phyloP scores from a whole-genome alignment of 1,139 yeast species.

The Geotrichum europaeum region DNA sequence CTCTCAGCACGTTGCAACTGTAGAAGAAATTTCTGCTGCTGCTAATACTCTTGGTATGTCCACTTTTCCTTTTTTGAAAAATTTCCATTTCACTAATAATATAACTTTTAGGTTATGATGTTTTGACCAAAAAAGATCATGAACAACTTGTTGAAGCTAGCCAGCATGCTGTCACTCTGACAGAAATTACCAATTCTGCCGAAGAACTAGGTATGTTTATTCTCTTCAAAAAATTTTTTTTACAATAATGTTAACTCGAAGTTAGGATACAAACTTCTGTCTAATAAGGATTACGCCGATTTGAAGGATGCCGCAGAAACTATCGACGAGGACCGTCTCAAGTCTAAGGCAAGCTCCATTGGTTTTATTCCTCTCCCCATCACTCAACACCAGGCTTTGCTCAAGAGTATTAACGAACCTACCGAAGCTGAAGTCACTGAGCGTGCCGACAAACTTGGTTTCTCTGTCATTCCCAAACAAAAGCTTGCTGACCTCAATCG shows the following conservation, averaged over 20 bases:
- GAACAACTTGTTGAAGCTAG: constrained; percentile 18
- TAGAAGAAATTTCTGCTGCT: constrained; percentile 19
- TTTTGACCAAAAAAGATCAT: constrained; percentile 32
- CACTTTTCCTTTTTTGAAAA: neutral
- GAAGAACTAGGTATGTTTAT: constrained; percentile 21
- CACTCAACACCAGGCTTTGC: constrained; percentile 26
- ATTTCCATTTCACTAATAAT: neutral
- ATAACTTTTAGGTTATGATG: constrained; percentile 27
- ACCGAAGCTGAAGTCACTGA: constrained; percentile 28
- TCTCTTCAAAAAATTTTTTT: neutral
- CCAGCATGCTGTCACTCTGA: constrained; percentile 19
- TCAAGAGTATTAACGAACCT: constrained; percentile 22
- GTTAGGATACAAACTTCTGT: constrained; percentile 4
- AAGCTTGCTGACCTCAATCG: constrained; percentile 12
- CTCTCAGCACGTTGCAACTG: constrained; percentile 21
- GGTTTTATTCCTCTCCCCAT: constrained; percentile 44
- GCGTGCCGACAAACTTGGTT: constrained; percentile 33
- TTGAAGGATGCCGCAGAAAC: constrained; percentile 11
- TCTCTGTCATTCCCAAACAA: constrained; percentile 24
- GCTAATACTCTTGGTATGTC: constrained; percentile 7
- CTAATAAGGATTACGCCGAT: constrained; percentile 4
- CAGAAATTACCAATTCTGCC: constrained; percentile 35
- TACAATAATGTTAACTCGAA: neutral
- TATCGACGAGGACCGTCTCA: constrained; percentile 2
- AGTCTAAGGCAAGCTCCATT: constrained; percentile 20